A percentile compares a stretch with the other conserved stretches of the same genome.
Evolutionary conservation across 208 protist genomes (phyloP).

Genomic region (Vickermania ingenoplastis): DNA sequence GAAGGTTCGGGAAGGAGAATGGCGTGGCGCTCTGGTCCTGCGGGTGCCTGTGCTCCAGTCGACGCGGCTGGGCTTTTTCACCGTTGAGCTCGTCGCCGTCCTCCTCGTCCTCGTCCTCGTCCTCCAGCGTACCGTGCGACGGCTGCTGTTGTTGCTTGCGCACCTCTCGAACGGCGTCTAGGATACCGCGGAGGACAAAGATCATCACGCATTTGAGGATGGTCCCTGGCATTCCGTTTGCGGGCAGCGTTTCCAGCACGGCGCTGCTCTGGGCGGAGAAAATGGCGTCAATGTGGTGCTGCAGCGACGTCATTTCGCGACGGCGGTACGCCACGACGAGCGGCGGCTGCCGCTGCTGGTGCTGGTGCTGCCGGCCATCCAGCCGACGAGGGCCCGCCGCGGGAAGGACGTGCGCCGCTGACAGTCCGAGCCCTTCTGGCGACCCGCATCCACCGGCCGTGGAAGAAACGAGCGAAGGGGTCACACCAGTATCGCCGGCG

Average conservation of each 20-base stretch:
- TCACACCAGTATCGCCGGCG: too few species aligned
- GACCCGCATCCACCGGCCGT: background rate
- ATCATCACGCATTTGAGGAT: constrained; percentile 38
- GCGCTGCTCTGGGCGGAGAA: constrained; percentile 33
- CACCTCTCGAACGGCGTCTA: background rate
- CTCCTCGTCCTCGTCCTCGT: too few species aligned
- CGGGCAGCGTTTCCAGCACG: constrained; percentile 30
- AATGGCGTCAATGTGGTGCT: constrained; percentile 61
- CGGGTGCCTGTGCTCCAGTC: background rate
- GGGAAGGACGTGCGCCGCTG: background rate
- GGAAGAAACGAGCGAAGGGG: background rate
- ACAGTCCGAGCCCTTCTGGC: background rate
- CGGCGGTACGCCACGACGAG: constrained; percentile 36
- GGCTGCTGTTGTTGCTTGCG: too few species aligned
- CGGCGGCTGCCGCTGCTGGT: constrained; percentile 8
- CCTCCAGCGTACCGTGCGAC: too few species aligned
- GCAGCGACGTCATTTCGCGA: constrained; percentile 36
- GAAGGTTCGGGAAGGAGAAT: constrained; percentile 42
- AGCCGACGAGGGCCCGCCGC: constrained; percentile 3
- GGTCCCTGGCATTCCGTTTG: constrained; percentile 15
- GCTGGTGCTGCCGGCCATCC: background rate
- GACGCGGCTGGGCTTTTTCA: too few species aligned
- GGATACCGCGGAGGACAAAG: constrained; percentile 27
- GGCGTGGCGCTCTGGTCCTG: background rate
- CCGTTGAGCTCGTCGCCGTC: too few species aligned